Percentiles rank a stretch among this genome's conserved stretches.
Evolutionary conservation across 2,329 filamentous ascomycete genomes (phyloP).

Genomic region (Aureobasidium zeae): DNA sequence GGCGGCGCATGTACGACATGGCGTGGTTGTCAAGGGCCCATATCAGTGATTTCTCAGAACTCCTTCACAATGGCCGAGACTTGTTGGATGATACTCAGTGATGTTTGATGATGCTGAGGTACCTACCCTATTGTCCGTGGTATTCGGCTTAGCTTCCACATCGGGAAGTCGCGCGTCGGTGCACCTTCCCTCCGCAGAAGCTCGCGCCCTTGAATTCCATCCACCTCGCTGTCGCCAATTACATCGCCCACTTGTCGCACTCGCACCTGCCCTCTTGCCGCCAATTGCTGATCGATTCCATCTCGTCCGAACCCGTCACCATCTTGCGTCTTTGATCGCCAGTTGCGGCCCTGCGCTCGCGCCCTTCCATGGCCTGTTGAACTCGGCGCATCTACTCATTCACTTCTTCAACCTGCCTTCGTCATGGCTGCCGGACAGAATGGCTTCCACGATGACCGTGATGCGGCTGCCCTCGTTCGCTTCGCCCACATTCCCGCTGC

Average conservation of each 20-base stretch:
- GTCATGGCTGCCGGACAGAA: conserved; percentile 44
- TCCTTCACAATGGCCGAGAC: too few relatives aligned
- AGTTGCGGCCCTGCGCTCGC: not conserved
- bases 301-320: not conserved
- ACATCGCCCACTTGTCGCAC: not conserved
- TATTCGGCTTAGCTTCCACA: conserved; percentile 1
- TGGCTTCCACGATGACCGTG: conserved; percentile 34
- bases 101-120: too few relatives aligned
- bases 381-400: conserved; percentile 7
- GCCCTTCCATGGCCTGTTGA: conserved; percentile 9
- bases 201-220: not conserved
- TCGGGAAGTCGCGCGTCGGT: conserved; percentile 11
- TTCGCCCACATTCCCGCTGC: conserved; percentile 54
- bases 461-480: conserved; percentile 34
- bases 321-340: not conserved
- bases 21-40: not conserved
- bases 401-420: not conserved
- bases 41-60: too few relatives aligned
- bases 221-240: not conserved
- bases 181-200: not conserved
- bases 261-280: not conserved
- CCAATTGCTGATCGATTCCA: not conserved
- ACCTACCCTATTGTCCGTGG: not conserved
- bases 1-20: conserved; percentile 12
- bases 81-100: too few relatives aligned